Base-by-base conservation (phyloP, 305 asterid species). In the Galium porrigens region DNA sequence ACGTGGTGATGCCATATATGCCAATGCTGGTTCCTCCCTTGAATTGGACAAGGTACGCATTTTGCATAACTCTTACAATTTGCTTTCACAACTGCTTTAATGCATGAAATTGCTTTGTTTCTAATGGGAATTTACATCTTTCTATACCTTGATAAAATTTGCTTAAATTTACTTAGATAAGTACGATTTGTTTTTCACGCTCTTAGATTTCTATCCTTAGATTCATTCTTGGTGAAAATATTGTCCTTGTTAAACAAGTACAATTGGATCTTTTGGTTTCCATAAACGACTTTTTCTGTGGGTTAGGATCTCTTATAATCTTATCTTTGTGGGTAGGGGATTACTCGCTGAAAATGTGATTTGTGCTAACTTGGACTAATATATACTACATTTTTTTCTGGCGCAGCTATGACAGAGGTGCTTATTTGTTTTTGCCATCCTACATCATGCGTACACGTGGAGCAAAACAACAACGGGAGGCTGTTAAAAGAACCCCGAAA, bases 1-100 rank as follows among this genome's bases (percentile, higher is more conserved):
- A 89, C 83, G 85, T 89, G 92, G 99, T 94, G 85, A 87, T 94
- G 56, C 99, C 99, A 10, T 94, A 87, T 70, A 94, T 89, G 97
- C 99, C 99, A 15, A 94, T 94, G 97, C 71, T 94, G 85, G 81
- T 94, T 78, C 95, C 99, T 66, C 99, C 99, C 9, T 75, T 85
- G 68, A 78, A 74, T 61, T 94, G 99, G 99, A 81, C 88, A n/a
- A 95, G 99, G 99, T 94, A 86, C 78, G 42, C 68, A 63, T 69
- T 77, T 63, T 11, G 55, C 34, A 14, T 70, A 44, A 61, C 69
- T 52, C 14, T 9, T 69, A 48, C 32, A 37, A 41, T 11, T 33
- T 44, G 6, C n/a, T 41, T 41, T 29, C 12, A 15, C 18, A 27
- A 52, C 1, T 34, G n/a, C 30, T 49, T 17, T 55, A 55, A 48